Evolutionary conservation across 2,329 filamentous ascomycete species (phyloP).

Genomic region (Emericellopsis atlantica): DNA sequence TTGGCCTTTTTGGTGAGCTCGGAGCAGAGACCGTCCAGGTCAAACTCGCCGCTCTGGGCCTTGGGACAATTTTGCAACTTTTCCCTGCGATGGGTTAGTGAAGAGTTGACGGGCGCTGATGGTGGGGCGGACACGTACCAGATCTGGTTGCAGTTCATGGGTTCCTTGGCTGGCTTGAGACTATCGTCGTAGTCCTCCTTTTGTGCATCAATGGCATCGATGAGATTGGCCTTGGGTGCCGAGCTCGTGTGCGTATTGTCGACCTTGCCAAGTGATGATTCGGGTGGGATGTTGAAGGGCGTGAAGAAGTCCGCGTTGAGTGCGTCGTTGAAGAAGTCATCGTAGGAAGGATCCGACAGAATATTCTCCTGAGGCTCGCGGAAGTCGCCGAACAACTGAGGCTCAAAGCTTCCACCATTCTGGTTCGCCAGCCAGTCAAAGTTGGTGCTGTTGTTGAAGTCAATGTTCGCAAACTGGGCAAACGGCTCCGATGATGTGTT

Average conservation of each 20-base stretch:
- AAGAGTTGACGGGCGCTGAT: background rate
- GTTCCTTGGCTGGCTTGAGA: conserved; percentile 33
- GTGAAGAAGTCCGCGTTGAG: conserved; percentile 72
- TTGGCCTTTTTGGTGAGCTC: conserved; percentile 93
- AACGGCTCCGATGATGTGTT: conserved; percentile 17
- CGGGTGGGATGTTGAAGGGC: conserved; percentile 59
- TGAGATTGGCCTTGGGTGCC: conserved; percentile 51
- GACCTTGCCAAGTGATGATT: background rate
- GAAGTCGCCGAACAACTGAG: conserved; percentile 83
- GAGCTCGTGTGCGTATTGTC: conserved; percentile 14
- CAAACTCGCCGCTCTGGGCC: conserved; percentile 82
- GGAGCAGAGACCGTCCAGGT: conserved; percentile 83
- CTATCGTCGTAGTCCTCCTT: conserved; percentile 62
- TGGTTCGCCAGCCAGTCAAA: conserved; percentile 69
- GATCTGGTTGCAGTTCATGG: conserved; percentile 80
- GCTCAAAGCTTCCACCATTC: conserved; percentile 79
- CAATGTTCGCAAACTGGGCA: conserved; percentile 16
- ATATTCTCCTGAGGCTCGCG: conserved; percentile 80
- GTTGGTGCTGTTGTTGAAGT: conserved; percentile 36
- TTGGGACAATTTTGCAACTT: conserved; percentile 76
- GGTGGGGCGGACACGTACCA: conserved; percentile 50
- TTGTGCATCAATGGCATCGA: conserved; percentile 65
- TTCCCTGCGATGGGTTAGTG: conserved; percentile 56
- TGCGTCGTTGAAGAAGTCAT: conserved; percentile 63
- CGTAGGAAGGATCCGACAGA: conserved; percentile 55